Evolutionary conservation across 441 rosid species (phyloP).

Genomic region (Dalechampia spathulata): DNA sequence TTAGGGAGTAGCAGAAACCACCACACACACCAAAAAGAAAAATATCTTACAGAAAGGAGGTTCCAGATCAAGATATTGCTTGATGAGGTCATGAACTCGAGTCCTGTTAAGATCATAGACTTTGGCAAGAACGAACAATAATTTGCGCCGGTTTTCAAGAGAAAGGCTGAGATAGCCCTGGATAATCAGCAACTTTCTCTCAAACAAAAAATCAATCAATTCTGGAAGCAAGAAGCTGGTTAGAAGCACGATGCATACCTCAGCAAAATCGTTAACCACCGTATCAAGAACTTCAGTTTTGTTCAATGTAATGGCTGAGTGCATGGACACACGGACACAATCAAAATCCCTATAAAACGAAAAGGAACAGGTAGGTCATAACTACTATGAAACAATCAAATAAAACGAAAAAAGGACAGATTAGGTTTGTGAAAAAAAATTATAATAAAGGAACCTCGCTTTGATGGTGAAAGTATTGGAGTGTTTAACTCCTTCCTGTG

Average conservation of each 20-base stretch:
- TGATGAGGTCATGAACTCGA: conserved; percentile 66
- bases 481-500: conserved; percentile 17
- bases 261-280: conserved; percentile 66
- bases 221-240: not conserved
- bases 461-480: conserved; percentile 16
- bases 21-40: too few relatives aligned
- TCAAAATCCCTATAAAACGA: conserved; percentile 43
- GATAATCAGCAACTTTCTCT: not conserved
- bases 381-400: not conserved
- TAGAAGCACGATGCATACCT: conserved; percentile 28
- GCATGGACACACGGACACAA: conserved; percentile 66
- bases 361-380: too few relatives aligned
- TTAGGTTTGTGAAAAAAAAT: not conserved
- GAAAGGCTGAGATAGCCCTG: conserved; percentile 81
- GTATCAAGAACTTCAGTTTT: conserved; percentile 64
- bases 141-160: conserved; percentile 42
- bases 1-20: too few relatives aligned
- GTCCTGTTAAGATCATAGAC: conserved; percentile 71
- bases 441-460: conserved; percentile 19
- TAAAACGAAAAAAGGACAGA: not conserved
- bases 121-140: conserved; percentile 63
- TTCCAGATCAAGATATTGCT: conserved; percentile 76
- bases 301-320: conserved; percentile 68
- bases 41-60: conserved; percentile 39
- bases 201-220: not conserved